These are phyloP conservation scores for Colletotrichum sp. DNA, from an alignment of 2,329 filamentous ascomycete species.

Conservation along the genomic window DNA sequence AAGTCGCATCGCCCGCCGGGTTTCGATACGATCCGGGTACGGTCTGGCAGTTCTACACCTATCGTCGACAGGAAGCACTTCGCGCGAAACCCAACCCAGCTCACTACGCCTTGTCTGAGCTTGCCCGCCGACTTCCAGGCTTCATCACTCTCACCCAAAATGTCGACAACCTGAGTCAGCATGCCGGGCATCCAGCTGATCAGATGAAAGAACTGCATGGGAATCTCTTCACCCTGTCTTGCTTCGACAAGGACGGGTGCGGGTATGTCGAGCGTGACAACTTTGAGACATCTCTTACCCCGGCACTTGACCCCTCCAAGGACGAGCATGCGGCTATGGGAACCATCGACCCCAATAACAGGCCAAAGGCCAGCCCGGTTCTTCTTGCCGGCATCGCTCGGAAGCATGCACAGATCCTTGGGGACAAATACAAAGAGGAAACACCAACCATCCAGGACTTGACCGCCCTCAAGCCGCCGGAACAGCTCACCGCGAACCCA, in stretches of 20 bases:
- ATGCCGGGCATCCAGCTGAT: conserved; percentile 61
- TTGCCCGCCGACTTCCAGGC: conserved; percentile 54
- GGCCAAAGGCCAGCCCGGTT: conserved; percentile 20
- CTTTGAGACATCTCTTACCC: conserved; percentile 67
- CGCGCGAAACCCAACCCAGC: conserved; percentile 66
- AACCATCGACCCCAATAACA: neutral
- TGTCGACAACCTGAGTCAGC: conserved; percentile 64
- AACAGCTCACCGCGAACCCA: neutral
- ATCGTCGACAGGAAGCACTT: conserved; percentile 68
- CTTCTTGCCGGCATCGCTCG: conserved; percentile 25
- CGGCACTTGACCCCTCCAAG: conserved; percentile 62
- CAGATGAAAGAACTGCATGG: conserved; percentile 63
- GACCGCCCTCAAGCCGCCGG: conserved; percentile 3
- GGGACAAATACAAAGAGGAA: conserved; percentile 41
- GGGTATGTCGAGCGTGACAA: conserved; percentile 61
- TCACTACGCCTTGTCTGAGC: conserved; percentile 67
- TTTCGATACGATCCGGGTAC: conserved; percentile 64
- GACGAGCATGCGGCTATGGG: conserved; percentile 29
- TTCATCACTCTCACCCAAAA: conserved; percentile 72
- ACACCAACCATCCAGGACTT: conserved; percentile 9
- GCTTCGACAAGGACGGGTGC: conserved; percentile 55
- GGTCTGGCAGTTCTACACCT: conserved; percentile 76
- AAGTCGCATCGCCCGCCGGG: conserved; percentile 66
- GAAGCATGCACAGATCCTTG: conserved; percentile 63
- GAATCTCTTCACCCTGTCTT: conserved; percentile 23